These are phyloP conservation scores for Melocanna baccifera DNA, from an alignment of 176 grass and related monocot genomes.

Conservation along the genomic window DNA sequence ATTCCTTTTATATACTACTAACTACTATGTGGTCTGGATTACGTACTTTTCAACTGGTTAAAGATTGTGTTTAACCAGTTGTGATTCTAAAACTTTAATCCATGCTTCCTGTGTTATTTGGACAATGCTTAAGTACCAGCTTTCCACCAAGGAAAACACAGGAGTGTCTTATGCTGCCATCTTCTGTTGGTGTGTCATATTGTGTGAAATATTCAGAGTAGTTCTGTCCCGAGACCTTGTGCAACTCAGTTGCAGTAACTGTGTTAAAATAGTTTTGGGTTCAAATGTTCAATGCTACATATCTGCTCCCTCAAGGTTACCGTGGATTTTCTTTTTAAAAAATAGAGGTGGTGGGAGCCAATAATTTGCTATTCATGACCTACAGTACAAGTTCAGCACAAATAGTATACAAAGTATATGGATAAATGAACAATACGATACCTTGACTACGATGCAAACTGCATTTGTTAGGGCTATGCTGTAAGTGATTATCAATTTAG, in stretches of 20 bases:
- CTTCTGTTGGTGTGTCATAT: not conserved
- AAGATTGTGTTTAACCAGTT: not conserved
- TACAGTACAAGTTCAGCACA: not conserved
- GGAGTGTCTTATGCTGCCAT: not conserved
- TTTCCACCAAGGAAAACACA: not conserved
- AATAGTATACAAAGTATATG: not conserved
- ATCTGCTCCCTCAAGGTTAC: not conserved
- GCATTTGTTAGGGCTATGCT: not conserved
- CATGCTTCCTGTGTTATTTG: not conserved
- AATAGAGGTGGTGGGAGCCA: not conserved
- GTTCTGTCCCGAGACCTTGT: not conserved
- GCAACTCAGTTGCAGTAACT: not conserved
- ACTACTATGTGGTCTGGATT: conserved; percentile 6
- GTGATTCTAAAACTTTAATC: not conserved
- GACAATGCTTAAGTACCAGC: not conserved
- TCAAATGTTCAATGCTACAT: not conserved
- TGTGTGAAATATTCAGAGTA: not conserved
- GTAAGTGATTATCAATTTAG: not conserved
- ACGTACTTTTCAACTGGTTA: not conserved
- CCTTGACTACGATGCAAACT: not conserved
- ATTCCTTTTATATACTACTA: conserved; percentile 7
- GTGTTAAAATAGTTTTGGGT: not conserved
- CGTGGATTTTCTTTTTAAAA: not conserved
- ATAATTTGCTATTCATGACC: not conserved
- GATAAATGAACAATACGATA: not conserved